Base-by-base conservation (phyloP, 2,329 filamentous ascomycete species). In the Apiospora pterosperma region DNA sequence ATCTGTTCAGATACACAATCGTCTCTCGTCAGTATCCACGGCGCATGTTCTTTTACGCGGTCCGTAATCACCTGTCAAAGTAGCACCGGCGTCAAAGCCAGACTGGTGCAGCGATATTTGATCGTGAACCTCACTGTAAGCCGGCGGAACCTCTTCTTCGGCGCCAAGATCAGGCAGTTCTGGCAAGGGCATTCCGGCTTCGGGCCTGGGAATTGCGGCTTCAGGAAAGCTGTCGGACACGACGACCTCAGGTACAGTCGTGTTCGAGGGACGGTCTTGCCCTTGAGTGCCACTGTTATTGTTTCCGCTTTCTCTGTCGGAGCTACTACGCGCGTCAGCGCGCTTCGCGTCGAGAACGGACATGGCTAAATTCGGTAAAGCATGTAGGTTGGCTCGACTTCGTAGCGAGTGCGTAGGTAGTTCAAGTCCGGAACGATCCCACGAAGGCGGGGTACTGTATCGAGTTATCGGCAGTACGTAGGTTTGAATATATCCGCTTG, bases 71-170 rank as follows among this genome's bases (percentile, higher is more conserved):
- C 85, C 79, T 59, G 84, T 88, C 31, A 91, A 77, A 34, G 81
- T 81, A 48, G 88, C 88, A 42, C 84, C 85, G 28, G 88, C 88
- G 61, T 87, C 83, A 65, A 91, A 86, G 16, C 88, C 88, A 55
- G 86, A 81, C 69, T 89, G 87, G 23, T 82, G 85, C 65, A 90
- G 83, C 64, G 86, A 82, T 28, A 91, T 73, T 63, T 85, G 81
- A 67, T 87, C 81, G 63, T 81, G 81, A 16, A 79, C 76, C 23
- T 86, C 84, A 69, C 87, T 88, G 70, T 90, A 90, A 0, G 86
- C 83, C 2, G 86, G 87, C 25, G 84, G 85, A 7, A 79, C 78
- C 21, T 82, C 80, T 1, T 76, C 71, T 36, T 75, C 74, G 48
- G 76, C 72, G 14, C 77, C 80, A 36, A 84, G 74, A 36, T 79